phyloP scores from a whole-genome alignment of 139 green algal genomes.

The Chloropicon primus region DNA sequence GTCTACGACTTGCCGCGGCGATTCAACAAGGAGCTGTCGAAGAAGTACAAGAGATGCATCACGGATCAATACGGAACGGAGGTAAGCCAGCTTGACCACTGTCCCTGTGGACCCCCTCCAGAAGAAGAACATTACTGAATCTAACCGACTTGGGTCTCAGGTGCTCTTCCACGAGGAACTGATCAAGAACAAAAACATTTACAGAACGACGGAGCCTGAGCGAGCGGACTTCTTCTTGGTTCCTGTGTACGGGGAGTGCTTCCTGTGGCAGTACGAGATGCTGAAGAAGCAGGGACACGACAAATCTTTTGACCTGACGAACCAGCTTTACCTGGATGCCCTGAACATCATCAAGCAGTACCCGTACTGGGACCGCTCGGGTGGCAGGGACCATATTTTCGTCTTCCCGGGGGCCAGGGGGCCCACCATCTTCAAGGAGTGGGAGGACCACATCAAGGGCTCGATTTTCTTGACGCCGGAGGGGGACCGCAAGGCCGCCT shows the following conservation, averaged over 20 bases:
- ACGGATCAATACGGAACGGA: slow-evolving; percentile 15
- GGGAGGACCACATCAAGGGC: slow-evolving; percentile 18
- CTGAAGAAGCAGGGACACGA: slow-evolving; percentile 6
- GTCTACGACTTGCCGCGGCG: slow-evolving; percentile 10
- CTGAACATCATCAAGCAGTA: slow-evolving; percentile 16
- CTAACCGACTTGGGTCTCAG: too few species aligned
- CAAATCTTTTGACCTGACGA: slow-evolving; percentile 13
- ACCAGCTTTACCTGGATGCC: slow-evolving; percentile 17
- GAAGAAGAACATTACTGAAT: too few species aligned
- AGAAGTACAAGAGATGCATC: slow-evolving; percentile 11
- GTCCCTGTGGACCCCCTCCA: too few species aligned
- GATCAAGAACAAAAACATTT: slow-evolving; percentile 1
- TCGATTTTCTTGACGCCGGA: slow-evolving; percentile 22
- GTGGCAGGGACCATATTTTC: slow-evolving; percentile 23
- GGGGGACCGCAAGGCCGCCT: slow-evolving; percentile 19
- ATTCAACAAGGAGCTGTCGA: slow-evolving; percentile 12
- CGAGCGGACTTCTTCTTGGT: slow-evolving; percentile 25
- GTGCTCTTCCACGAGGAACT: slow-evolving; percentile 15
- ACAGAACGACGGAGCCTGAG: slow-evolving; percentile 11
- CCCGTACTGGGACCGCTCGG: slow-evolving; percentile 20
- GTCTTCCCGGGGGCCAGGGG: slow-evolving; percentile 18
- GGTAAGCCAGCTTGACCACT: too few species aligned
- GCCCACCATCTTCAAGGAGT: slow-evolving; percentile 25
- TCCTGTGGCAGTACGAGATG: slow-evolving; percentile 24
- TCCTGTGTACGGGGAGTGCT: slow-evolving; percentile 26